Evolutionary conservation across 805 yeast species (phyloP).

Genomic region (Isabelozyma gotoi): DNA sequence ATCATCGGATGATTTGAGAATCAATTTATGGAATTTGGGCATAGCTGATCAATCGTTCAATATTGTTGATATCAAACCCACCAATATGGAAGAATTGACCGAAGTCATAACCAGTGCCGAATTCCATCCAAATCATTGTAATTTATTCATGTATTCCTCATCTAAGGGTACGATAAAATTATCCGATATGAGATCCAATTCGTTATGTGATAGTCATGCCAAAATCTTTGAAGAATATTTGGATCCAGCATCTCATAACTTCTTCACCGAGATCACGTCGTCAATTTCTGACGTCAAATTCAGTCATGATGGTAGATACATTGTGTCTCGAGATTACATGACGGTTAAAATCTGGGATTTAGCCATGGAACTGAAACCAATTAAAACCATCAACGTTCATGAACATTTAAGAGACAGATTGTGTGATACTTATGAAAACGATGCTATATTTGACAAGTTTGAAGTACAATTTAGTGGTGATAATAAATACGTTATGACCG

Average conservation of each 20-base stretch:
- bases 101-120: constrained; percentile 97
- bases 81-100: constrained; percentile 97
- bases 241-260: constrained; percentile 90
- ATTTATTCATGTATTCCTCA: constrained; percentile 90
- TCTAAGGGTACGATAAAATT: constrained; percentile 94
- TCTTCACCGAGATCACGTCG: constrained; percentile 95
- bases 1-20: constrained; percentile 89
- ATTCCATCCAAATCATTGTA: constrained; percentile 92
- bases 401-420: constrained; percentile 90
- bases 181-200: constrained; percentile 94
- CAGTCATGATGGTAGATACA: constrained; percentile 87
- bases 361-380: constrained; percentile 93
- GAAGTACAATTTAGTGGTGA: constrained; percentile 96
- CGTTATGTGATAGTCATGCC: constrained; percentile 88
- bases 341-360: constrained; percentile 98
- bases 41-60: constrained; percentile 94
- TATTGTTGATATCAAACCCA: constrained; percentile 96
- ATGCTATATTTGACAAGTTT: constrained; percentile 96
- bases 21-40: constrained; percentile 92
- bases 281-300: constrained; percentile 93
- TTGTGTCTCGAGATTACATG: constrained; percentile 96
- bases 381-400: constrained; percentile 92
- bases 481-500: constrained; percentile 89
- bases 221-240: constrained; percentile 87
- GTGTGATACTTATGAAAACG: constrained; percentile 97